Evolutionary conservation across 495 filamentous ascomycete species (phyloP).

Genomic region (Staphylotrichum tortipilum): DNA sequence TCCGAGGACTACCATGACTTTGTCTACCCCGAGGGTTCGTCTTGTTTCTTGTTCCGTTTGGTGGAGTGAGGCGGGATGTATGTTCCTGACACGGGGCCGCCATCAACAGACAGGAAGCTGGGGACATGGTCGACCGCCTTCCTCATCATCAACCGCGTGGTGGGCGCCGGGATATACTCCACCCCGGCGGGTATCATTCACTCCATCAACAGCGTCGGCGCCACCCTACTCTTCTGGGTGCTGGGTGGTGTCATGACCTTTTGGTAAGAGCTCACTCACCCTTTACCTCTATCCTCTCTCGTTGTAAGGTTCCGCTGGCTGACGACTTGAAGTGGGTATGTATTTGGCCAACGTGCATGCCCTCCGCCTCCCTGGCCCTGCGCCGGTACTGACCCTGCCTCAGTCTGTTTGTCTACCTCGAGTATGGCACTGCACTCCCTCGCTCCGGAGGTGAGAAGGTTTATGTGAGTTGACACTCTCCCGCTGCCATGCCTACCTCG

Average conservation of each 20-base stretch:
- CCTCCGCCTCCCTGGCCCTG: no score
- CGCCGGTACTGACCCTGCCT: not conserved
- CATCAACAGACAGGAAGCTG: conserved; percentile 21
- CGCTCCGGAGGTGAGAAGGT: conserved; percentile 30
- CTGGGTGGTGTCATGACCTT: conserved; percentile 27
- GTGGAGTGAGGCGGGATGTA: no score
- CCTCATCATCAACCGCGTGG: conserved; percentile 29
- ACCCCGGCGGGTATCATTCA: conserved; percentile 21
- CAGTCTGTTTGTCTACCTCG: conserved; percentile 30
- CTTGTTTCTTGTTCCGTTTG: not conserved
- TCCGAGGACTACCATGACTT: conserved; percentile 28
- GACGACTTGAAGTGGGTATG: conserved; percentile 17
- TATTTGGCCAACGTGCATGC: not conserved
- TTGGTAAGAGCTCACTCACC: conserved; percentile 12
- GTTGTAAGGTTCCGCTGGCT: no score
- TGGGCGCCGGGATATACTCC: conserved; percentile 25
- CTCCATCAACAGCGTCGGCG: conserved; percentile 23
- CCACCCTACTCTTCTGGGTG: conserved; percentile 26
- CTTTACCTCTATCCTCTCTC: not conserved
- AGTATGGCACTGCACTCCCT: conserved; percentile 28
- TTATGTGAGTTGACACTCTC: conserved; percentile 20
- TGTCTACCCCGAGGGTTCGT: conserved; percentile 30
- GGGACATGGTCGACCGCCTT: conserved; percentile 28
- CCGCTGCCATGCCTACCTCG: not conserved
- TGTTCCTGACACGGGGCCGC: not conserved